Percentiles rank a stretch among this genome's conserved stretches.
Conservation (phyloP, 768 basidiomycete genomes). For the Jaapia argillacea region DNA sequence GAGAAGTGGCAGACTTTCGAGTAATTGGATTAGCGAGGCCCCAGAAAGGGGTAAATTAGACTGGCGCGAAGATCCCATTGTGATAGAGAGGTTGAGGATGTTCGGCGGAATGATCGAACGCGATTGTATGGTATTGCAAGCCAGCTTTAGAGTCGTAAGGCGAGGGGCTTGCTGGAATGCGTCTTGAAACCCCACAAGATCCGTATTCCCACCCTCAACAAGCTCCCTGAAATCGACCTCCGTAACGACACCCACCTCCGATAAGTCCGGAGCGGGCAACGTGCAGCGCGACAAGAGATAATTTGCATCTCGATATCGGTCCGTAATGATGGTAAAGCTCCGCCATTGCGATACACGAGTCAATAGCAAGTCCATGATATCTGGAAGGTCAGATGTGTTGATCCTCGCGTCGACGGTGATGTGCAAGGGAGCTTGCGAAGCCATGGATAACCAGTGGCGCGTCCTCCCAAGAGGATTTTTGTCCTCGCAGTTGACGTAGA, state of each 20-base stretch:
- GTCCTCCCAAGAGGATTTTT: constrained; percentile 31
- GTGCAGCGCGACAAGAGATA: constrained; percentile 27
- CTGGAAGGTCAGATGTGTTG: constrained; percentile 19
- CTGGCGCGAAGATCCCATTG: constrained; percentile 6
- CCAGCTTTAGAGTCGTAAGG: constrained; percentile 11
- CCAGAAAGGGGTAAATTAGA: constrained; percentile 13
- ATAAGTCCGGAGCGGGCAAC: constrained; percentile 25
- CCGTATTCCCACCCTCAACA: constrained; percentile 5
- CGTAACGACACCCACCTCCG: constrained; percentile 18
- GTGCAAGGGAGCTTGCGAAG: constrained; percentile 30
- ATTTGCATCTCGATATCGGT: constrained; percentile 26
- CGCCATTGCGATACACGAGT: constrained; percentile 32
- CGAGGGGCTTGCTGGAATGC: constrained; percentile 23
- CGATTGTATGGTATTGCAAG: neutral
- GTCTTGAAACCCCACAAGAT: constrained; percentile 16
- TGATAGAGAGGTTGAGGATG: constrained; percentile 5
- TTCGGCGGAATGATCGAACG: constrained; percentile 5
- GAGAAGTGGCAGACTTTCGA: constrained; percentile 32
- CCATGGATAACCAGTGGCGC: constrained; percentile 40
- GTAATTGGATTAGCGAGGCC: constrained; percentile 12
- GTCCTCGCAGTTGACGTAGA: constrained; percentile 40
- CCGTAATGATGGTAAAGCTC: constrained; percentile 29
- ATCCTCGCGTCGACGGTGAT: constrained; percentile 26
- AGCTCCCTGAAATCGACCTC: constrained; percentile 20
- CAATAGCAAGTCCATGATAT: constrained; percentile 31